Evolutionary conservation across 139 green algal genomes (phyloP).

Genomic region (Volvox reticuliferus): DNA sequence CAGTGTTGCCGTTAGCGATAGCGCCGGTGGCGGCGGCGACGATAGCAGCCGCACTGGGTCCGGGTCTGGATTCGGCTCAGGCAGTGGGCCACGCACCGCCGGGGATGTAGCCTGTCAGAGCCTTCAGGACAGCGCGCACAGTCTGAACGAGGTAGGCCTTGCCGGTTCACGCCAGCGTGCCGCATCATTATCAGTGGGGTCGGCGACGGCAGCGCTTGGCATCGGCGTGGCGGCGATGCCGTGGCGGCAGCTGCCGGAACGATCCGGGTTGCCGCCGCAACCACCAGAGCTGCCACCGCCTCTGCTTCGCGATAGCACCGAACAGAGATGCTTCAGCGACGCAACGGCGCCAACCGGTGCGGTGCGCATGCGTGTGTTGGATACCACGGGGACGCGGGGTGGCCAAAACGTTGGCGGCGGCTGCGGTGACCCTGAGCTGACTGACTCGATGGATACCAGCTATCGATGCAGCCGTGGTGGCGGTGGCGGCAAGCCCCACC

Average conservation of each 20-base stretch:
- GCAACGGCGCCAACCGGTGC: too few relatives aligned
- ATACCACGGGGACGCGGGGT: too few relatives aligned
- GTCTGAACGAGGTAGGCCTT: neutral
- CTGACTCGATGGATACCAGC: neutral
- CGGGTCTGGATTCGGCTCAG: neutral
- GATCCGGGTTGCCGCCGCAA: neutral
- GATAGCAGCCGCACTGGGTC: neutral
- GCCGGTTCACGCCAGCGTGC: neutral
- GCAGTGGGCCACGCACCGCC: neutral
- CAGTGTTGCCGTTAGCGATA: too few relatives aligned
- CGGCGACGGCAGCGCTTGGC: too few relatives aligned
- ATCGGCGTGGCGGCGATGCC: too few relatives aligned
- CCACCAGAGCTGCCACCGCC: too few relatives aligned
- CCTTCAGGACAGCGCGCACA: slow-evolving; percentile 44
- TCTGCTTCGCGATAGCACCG: too few relatives aligned
- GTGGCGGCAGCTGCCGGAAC: neutral
- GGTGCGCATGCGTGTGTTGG: too few relatives aligned
- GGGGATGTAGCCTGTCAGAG: neutral
- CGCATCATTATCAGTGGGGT: too few relatives aligned
- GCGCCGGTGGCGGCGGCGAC: neutral
- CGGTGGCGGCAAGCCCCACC: neutral
- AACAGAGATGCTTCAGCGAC: too few relatives aligned
- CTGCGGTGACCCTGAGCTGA: neutral
- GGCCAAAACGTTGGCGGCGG: too few relatives aligned
- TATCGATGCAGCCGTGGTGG: neutral